Conservation (phyloP, 2,329 filamentous ascomycete genomes). For the Teratosphaeria nubilosa region DNA sequence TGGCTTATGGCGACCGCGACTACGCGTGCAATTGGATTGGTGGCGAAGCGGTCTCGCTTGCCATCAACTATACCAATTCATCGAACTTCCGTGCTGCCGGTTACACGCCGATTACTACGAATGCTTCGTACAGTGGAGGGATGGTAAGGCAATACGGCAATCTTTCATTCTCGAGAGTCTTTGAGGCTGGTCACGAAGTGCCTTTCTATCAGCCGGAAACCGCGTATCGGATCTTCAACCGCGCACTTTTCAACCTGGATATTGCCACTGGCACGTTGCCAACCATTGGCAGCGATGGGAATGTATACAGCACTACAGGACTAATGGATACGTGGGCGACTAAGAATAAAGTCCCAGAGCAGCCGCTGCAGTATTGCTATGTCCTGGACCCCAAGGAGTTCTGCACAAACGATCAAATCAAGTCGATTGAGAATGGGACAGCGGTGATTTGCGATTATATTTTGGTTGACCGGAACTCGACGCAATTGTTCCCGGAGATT, state of each 20-base stretch:
- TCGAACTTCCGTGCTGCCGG: slow-evolving; percentile 17
- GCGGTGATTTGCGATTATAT: slow-evolving; percentile 8
- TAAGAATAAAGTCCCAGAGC: slow-evolving; percentile 5
- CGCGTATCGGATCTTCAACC: slow-evolving; percentile 37
- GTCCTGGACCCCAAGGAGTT: slow-evolving; percentile 5
- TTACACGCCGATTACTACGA: slow-evolving; percentile 22
- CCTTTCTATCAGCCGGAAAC: slow-evolving; percentile 39
- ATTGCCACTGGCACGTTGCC: slow-evolving; percentile 30
- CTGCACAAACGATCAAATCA: slow-evolving; percentile 10
- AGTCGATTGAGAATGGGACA: slow-evolving; percentile 5
- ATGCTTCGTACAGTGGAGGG: slow-evolving; percentile 18
- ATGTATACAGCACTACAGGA: neutral
- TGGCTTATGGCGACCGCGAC: slow-evolving; percentile 22
- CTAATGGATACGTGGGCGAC: slow-evolving; percentile 5
- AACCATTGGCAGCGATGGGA: neutral
- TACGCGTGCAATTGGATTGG: slow-evolving; percentile 21
- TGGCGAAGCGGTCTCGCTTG: slow-evolving; percentile 19
- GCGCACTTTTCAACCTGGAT: slow-evolving; percentile 36
- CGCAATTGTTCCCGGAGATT: slow-evolving; percentile 8
- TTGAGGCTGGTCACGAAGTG: slow-evolving; percentile 22
- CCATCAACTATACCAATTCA: slow-evolving; percentile 15
- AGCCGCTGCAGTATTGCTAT: slow-evolving; percentile 12
- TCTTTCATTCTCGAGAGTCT: slow-evolving; percentile 27
- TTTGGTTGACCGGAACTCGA: slow-evolving; percentile 10
- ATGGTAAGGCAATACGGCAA: slow-evolving; percentile 25